Evolutionary conservation across 768 basidiomycete species (phyloP), one percentile per base, ranked within the genome.

Genomic region (Suillus placidus): DNA sequence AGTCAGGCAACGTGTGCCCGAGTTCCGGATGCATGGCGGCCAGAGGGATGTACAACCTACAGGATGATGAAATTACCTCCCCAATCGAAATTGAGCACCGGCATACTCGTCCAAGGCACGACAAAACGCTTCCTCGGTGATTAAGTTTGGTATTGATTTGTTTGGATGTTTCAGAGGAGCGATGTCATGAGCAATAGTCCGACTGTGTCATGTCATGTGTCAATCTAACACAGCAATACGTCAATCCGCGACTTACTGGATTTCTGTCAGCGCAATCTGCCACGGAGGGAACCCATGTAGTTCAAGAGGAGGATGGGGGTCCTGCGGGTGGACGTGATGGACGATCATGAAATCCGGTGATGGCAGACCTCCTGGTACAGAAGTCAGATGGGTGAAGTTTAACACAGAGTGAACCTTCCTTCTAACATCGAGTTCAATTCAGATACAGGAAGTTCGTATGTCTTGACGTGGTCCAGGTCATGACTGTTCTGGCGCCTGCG

Each of bases 211-310:
- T 26, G 14, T 9, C 30, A 54, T 10, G 38, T 20, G 58, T 60
- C 23, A 60, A 30, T 60, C 10, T 2, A 32, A 42, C 26, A 42
- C 18, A 32, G 12, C 18, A 32, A 30, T 20, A 42, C 12, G 10
- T 26, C 37, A 18, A 38, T 42, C 3, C 3, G 30, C 55, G 13
- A 78, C 90, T 77, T 72, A 93, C 93, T 88, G 83, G 66, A 94
- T 87, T 75, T 94, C 93, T 54, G 91, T 91, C 49, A 94, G 78
- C 63, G 88, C 81, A n/a, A 88, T 85, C 70, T 94, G 93, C 92
- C 93, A 94, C 18, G 93, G 93, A 20, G 93, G 93, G 70, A 90
- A 93, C 6, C 89, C 90, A 69, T 89, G 79, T 26, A 93, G 79
- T 73, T 93, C 91, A 60, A 89, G 75, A 1, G 90, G 86, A 30